Conservation (phyloP, 306 rosid genomes). For the Citrullus colocynthis region DNA sequence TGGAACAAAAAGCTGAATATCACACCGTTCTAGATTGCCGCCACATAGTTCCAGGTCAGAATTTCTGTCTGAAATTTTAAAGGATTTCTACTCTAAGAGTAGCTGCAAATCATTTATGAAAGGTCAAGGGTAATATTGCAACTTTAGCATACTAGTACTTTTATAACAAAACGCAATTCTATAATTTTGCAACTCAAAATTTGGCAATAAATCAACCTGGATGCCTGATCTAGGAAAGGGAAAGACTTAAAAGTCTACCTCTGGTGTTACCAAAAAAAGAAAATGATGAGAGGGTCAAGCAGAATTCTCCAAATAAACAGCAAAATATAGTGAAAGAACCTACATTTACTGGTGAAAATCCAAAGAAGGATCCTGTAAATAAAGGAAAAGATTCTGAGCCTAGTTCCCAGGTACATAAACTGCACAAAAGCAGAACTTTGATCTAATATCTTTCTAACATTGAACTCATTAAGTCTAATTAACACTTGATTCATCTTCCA, state of each 20-base stretch:
- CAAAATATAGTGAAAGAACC: constrained; percentile 20
- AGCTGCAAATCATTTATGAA: no score
- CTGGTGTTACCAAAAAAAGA: constrained; percentile 18
- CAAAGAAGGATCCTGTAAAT: constrained; percentile 21
- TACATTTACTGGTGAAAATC: constrained; percentile 16
- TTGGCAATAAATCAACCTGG: constrained; percentile 9
- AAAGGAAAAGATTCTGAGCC: constrained; percentile 29
- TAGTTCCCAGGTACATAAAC: constrained; percentile 29
- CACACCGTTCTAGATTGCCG: no score
- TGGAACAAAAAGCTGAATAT: no score
- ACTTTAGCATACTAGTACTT: no score
- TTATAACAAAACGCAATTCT: no score
- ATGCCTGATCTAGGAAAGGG: constrained; percentile 33
- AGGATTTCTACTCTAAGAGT: no score
- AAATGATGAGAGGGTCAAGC: constrained; percentile 27
- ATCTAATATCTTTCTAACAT: neutral
- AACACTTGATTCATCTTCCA: constrained; percentile 9
- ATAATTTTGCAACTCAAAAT: neutral
- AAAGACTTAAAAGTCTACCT: constrained; percentile 19
- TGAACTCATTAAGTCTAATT: neutral
- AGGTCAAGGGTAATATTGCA: no score
- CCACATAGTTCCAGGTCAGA: no score
- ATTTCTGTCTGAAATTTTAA: no score
- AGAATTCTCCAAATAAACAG: constrained; percentile 16
- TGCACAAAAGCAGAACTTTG: neutral